A percentile compares a stretch with the other conserved stretches of the same genome.
Conservation (phyloP, 768 basidiomycete genomes). For the Boletus subcaerulescens region DNA sequence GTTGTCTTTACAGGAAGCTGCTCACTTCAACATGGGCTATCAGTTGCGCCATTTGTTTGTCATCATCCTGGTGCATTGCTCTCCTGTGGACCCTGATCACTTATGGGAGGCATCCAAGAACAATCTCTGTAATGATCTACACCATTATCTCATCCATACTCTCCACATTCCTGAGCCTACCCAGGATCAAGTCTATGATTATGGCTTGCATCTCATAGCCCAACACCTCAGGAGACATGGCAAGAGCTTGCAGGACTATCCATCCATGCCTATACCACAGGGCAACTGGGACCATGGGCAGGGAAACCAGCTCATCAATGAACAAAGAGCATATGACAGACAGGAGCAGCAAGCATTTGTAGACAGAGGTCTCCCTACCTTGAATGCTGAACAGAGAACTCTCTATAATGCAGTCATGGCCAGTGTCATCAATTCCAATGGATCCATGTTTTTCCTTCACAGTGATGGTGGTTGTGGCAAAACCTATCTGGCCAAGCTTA, state of each 20-base stretch:
- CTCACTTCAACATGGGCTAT: background rate
- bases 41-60: background rate
- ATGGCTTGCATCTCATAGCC: background rate
- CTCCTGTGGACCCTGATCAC: constrained; percentile 28
- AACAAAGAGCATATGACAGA: constrained; percentile 1
- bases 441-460: constrained; percentile 36
- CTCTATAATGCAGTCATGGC: background rate
- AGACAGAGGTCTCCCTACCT: background rate
- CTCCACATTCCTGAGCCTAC: background rate
- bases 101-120: background rate
- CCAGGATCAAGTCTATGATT: background rate
- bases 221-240: background rate
- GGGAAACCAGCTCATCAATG: constrained; percentile 18
- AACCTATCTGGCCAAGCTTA: background rate
- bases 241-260: background rate
- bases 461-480: constrained; percentile 20
- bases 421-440: background rate
- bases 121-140: constrained; percentile 8
- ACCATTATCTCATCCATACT: background rate
- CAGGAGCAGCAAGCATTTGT: background rate
- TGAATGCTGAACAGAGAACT: background rate
- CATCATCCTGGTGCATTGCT: background rate
- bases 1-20: constrained; percentile 40
- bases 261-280: background rate
- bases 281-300: constrained; percentile 5